A percentile compares a stretch with the other conserved stretches of the same genome.
Evolutionary conservation across 1,284 basidiomycete species (phyloP).

Genomic region (Puccinia horiana): DNA sequence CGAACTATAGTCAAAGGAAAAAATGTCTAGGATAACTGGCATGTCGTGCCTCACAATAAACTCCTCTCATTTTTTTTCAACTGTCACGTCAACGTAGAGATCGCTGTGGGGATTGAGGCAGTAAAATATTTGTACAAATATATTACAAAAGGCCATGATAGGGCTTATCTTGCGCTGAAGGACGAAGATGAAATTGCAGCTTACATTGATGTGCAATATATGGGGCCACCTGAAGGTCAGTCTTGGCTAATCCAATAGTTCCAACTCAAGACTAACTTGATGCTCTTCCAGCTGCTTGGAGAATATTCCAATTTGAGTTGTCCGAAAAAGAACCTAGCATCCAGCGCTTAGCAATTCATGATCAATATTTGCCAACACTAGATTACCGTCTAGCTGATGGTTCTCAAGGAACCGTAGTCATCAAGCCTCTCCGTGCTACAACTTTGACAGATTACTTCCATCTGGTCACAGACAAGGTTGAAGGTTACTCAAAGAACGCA

Average conservation of each 20-base stretch:
- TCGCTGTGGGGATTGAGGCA: not conserved
- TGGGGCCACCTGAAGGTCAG: slow-evolving; percentile 11
- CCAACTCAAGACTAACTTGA: slow-evolving; percentile 48
- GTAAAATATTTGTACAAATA: slow-evolving; percentile 42
- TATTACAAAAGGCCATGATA: slow-evolving; percentile 20
- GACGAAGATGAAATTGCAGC: not conserved
- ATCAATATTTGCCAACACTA: not conserved
- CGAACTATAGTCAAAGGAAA: not conserved
- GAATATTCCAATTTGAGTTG: not conserved
- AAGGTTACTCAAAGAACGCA: not conserved
- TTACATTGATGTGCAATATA: slow-evolving; percentile 3
- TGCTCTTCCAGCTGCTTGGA: slow-evolving; percentile 1
- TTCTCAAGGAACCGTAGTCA: too few relatives aligned
- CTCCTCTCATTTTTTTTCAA: not conserved
- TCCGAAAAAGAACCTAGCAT: not conserved
- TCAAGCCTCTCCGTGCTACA: not conserved
- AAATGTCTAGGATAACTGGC: not conserved
- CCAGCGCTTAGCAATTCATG: slow-evolving; percentile 51
- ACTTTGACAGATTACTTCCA: slow-evolving; percentile 5
- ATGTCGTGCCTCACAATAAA: slow-evolving; percentile 20
- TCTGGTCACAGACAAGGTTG: not conserved
- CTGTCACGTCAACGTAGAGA: slow-evolving; percentile 39
- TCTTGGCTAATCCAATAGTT: too few relatives aligned
- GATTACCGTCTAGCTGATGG: not conserved
- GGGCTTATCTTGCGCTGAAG: not conserved